phyloP scores from a whole-genome alignment of 2,329 filamentous ascomycete species.

The Aureobasidium sp. region DNA sequence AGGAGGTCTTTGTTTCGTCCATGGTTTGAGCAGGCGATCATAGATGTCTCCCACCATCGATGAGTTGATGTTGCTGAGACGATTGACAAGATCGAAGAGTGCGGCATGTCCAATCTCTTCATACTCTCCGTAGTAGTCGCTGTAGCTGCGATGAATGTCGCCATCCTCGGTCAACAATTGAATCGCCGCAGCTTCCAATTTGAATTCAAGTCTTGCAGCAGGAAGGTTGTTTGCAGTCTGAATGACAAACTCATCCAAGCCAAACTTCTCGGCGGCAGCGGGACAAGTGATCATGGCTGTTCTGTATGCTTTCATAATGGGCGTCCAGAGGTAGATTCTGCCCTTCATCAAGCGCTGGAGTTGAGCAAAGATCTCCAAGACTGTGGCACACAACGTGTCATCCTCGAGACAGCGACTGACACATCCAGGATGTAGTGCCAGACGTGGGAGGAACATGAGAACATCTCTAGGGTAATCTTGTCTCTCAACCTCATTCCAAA shows the following conservation, averaged over 20 bases:
- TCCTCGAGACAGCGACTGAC: conserved; percentile 21
- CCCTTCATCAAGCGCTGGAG: conserved; percentile 21
- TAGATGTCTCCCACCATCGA: conserved; percentile 27
- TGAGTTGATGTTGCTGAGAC: conserved; percentile 28
- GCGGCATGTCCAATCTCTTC: conserved; percentile 40
- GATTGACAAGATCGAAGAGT: conserved; percentile 39
- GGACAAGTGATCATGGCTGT: conserved; percentile 22
- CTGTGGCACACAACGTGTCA: neutral
- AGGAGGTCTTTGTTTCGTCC: conserved; percentile 37
- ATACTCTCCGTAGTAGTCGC: conserved; percentile 38
- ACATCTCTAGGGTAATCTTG: conserved; percentile 40
- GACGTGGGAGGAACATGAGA: conserved; percentile 30
- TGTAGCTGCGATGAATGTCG: conserved; percentile 28
- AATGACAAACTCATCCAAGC: conserved; percentile 35
- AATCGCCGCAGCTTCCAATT: conserved; percentile 38
- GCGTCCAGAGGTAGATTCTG: conserved; percentile 27
- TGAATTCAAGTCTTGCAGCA: conserved; percentile 36
- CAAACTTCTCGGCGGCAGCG: conserved; percentile 27
- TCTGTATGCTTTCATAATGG: conserved; percentile 24
- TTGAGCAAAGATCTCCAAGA: conserved; percentile 14
- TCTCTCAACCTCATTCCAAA: conserved; percentile 44
- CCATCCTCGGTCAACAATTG: conserved; percentile 26
- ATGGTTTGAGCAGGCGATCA: conserved; percentile 34
- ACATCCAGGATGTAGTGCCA: conserved; percentile 33
- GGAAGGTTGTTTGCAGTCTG: conserved; percentile 36